Conservation (phyloP, 148 eudicot species). For the Pharnaceum exiguum region DNA sequence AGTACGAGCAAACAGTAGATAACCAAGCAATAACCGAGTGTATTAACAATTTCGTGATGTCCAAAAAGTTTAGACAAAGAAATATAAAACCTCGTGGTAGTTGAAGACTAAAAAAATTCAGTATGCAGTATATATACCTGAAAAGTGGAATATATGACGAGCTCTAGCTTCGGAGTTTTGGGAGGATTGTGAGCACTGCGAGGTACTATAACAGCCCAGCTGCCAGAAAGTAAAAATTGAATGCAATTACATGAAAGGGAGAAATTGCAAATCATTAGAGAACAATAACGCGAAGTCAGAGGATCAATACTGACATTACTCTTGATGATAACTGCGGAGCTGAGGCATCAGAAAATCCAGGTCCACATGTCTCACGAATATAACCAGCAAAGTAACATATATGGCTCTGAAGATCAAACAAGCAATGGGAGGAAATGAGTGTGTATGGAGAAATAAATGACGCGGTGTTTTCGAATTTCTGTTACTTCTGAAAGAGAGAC, state of each 20-base stretch:
- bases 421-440: not conserved
- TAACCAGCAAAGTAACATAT: slow-evolving; percentile 50
- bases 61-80: too few species aligned
- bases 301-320: slow-evolving; percentile 35
- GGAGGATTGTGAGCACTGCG: slow-evolving; percentile 27
- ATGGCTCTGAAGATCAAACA: slow-evolving; percentile 28
- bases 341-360: slow-evolving; percentile 45
- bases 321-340: slow-evolving; percentile 39
- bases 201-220: slow-evolving; percentile 62
- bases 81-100: too few species aligned
- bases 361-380: slow-evolving; percentile 43
- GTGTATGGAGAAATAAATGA: not conserved
- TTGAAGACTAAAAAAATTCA: not conserved
- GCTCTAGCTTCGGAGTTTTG: slow-evolving; percentile 32
- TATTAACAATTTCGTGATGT: too few species aligned
- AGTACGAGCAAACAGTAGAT: too few species aligned
- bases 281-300: not conserved
- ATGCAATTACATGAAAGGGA: not conserved
- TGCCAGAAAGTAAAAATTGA: slow-evolving; percentile 17
- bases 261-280: not conserved
- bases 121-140: slow-evolving; percentile 32
- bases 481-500: too few species aligned
- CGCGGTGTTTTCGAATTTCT: too few species aligned
- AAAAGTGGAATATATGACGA: slow-evolving; percentile 37
- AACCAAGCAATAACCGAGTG: too few species aligned